phyloP scores from a whole-genome alignment of 2,329 filamentous ascomycete species.

The Xylaria sp. region DNA sequence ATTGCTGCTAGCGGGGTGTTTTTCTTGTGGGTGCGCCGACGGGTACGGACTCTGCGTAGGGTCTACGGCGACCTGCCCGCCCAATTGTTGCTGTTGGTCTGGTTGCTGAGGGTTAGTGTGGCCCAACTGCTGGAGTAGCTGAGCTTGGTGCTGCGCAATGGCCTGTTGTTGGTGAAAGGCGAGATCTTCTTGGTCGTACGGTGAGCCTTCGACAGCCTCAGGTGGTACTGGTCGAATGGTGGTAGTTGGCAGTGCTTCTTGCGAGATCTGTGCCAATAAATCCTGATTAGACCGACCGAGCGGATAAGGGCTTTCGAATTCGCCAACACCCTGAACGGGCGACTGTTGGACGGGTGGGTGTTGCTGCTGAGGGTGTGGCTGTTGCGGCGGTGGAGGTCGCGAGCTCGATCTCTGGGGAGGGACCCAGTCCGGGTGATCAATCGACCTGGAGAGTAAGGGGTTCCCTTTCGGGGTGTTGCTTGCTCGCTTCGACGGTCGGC shows the following conservation, averaged over 20 bases:
- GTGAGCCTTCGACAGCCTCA: constrained; percentile 58
- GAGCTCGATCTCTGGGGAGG: constrained; percentile 41
- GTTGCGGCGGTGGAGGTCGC: constrained; percentile 35
- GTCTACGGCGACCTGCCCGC: constrained; percentile 56
- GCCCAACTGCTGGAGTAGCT: constrained; percentile 38
- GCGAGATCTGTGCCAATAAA: constrained; percentile 55
- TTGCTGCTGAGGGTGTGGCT: constrained; percentile 32
- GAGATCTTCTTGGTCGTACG: constrained; percentile 59
- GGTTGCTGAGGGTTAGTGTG: constrained; percentile 30
- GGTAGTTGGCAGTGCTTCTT: constrained; percentile 54
- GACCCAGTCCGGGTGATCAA: constrained; percentile 49
- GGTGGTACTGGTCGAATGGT: constrained; percentile 62
- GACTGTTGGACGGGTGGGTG: constrained; percentile 54
- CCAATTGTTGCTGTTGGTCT: constrained; percentile 53
- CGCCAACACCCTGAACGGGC: constrained; percentile 59
- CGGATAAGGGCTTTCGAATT: constrained; percentile 53
- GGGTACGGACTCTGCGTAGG: constrained; percentile 53
- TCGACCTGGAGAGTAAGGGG: constrained; percentile 47
- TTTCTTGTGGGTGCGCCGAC: constrained; percentile 50
- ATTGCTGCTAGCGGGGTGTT: constrained; percentile 47
- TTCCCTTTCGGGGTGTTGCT: constrained; percentile 61
- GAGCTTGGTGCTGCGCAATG: constrained; percentile 45
- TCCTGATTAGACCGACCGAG: constrained; percentile 56
- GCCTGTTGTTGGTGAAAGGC: constrained; percentile 56
- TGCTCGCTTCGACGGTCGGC: constrained; percentile 68